Evolutionary conservation across 805 yeast species (phyloP).

Genomic region (Wickerhamiella kazuoi): DNA sequence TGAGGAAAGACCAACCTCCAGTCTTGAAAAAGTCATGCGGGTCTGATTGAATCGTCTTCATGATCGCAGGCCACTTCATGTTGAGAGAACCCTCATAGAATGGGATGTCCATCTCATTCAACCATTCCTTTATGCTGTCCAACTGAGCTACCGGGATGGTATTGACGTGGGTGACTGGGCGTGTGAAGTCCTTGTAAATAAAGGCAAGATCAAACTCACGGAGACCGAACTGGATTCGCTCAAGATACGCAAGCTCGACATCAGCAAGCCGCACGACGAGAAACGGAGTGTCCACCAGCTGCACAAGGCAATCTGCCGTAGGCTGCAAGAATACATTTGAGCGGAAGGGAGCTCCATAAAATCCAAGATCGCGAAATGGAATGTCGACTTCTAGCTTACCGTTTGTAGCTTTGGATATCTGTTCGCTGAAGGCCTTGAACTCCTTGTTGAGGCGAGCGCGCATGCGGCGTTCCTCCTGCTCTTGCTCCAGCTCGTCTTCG

Average conservation of each 20-base stretch:
- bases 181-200: constrained; percentile 76
- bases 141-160: constrained; percentile 85
- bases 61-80: constrained; percentile 86
- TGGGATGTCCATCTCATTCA: constrained; percentile 94
- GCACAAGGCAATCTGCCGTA: constrained; percentile 89
- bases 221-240: constrained; percentile 92
- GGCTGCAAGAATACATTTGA: constrained; percentile 92
- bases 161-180: constrained; percentile 80
- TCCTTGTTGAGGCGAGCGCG: constrained; percentile 82
- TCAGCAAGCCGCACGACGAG: constrained; percentile 80
- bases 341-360: constrained; percentile 92
- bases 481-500: constrained; percentile 96
- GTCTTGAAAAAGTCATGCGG: constrained; percentile 86
- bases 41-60: constrained; percentile 83
- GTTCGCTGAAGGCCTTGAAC: constrained; percentile 74
- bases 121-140: constrained; percentile 90
- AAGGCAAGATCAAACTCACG: constrained; percentile 95
- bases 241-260: constrained; percentile 85
- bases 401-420: constrained; percentile 72
- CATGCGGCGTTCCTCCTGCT: constrained; percentile 92
- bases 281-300: constrained; percentile 87
- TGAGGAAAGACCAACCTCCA: constrained; percentile 94
- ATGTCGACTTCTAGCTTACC: constrained; percentile 77
- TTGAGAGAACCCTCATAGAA: constrained; percentile 88
- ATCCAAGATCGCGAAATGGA: constrained; percentile 91